phyloP scores from a whole-genome alignment of 495 filamentous ascomycete species.

The Amniculicola lignicola region DNA sequence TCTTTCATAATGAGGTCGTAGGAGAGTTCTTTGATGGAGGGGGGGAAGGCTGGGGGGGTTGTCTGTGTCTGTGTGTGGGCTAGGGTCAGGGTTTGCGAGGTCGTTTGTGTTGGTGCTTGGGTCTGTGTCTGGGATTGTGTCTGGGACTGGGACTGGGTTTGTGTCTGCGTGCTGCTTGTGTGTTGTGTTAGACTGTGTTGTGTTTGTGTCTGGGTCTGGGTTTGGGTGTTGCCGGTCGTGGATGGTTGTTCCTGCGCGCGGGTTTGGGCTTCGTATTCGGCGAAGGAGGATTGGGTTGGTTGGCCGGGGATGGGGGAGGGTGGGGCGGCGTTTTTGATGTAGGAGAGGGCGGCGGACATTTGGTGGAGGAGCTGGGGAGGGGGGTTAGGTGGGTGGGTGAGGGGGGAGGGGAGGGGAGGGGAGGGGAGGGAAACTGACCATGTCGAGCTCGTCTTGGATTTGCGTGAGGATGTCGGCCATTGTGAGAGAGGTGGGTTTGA shows the following conservation, averaged over 20 bases:
- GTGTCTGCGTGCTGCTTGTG: too few species aligned
- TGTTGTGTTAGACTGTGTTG: too few species aligned
- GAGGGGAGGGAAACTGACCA: constrained; percentile 54
- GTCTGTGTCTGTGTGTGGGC: constrained; percentile 38
- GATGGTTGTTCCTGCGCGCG: constrained; percentile 9
- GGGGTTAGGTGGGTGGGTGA: background rate
- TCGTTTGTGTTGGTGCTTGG: constrained; percentile 5
- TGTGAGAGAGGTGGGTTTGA: too few species aligned
- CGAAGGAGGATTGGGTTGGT: constrained; percentile 22
- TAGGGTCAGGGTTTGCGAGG: constrained; percentile 35
- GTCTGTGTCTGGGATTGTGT: too few species aligned
- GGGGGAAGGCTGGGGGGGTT: constrained; percentile 62
- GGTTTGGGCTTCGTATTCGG: constrained; percentile 4
- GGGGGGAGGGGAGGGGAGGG: background rate
- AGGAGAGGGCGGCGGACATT: constrained; percentile 83
- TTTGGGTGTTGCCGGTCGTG: constrained; percentile 36
- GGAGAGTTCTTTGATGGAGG: constrained; percentile 74
- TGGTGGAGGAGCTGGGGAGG: constrained; percentile 53
- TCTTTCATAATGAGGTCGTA: constrained; percentile 85
- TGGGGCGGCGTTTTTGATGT: constrained; percentile 78
- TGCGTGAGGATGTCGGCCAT: constrained; percentile 94
- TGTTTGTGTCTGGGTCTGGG: constrained; percentile 37
- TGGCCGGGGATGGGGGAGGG: constrained; percentile 56
- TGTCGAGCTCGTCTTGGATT: constrained; percentile 90
- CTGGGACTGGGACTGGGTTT: too few species aligned